Conservation (phyloP, 805 yeast species). For the Middelhovenomyces tepae region DNA sequence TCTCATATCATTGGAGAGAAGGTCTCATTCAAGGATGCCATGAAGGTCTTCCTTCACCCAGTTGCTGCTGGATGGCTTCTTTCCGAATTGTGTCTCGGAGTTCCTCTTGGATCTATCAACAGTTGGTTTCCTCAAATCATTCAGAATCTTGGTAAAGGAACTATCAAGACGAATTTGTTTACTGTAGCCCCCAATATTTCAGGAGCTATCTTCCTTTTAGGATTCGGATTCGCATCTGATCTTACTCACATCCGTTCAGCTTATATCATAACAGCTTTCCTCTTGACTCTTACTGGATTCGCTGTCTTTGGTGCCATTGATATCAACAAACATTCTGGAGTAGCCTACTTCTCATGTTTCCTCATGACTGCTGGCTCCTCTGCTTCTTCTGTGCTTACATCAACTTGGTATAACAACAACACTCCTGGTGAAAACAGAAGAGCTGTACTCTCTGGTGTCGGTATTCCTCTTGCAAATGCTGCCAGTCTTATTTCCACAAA, state of each 20-base stretch:
- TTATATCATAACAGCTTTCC: slow-evolving; percentile 33
- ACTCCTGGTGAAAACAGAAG: slow-evolving; percentile 39
- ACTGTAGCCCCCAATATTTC: slow-evolving; percentile 45
- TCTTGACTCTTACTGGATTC: slow-evolving; percentile 37
- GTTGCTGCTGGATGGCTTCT: slow-evolving; percentile 38
- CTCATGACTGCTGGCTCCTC: slow-evolving; percentile 43
- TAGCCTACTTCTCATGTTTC: slow-evolving; percentile 37
- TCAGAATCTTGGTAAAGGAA: slow-evolving; percentile 49
- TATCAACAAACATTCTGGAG: slow-evolving; percentile 30
- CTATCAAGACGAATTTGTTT: slow-evolving; percentile 60
- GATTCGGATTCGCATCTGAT: slow-evolving; percentile 36
- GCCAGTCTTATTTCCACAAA: slow-evolving; percentile 49
- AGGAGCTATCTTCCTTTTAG: slow-evolving; percentile 37
- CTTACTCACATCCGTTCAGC: slow-evolving; percentile 31
- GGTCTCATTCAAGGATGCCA: slow-evolving; percentile 34
- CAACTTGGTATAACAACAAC: slow-evolving; percentile 45
- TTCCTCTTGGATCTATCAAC: slow-evolving; percentile 40
- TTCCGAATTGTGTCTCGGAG: slow-evolving; percentile 38
- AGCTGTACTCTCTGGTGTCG: slow-evolving; percentile 39
- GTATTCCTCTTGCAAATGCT: slow-evolving; percentile 47
- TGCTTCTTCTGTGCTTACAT: slow-evolving; percentile 41
- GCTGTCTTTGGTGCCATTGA: slow-evolving; percentile 40
- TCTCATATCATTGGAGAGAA: slow-evolving; percentile 33
- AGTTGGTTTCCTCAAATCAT: slow-evolving; percentile 51
- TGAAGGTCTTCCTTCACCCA: slow-evolving; percentile 38